These are phyloP conservation scores for Conticribra guillardii DNA, from an alignment of 108 stramenopile genomes.

Conservation along the genomic window DNA sequence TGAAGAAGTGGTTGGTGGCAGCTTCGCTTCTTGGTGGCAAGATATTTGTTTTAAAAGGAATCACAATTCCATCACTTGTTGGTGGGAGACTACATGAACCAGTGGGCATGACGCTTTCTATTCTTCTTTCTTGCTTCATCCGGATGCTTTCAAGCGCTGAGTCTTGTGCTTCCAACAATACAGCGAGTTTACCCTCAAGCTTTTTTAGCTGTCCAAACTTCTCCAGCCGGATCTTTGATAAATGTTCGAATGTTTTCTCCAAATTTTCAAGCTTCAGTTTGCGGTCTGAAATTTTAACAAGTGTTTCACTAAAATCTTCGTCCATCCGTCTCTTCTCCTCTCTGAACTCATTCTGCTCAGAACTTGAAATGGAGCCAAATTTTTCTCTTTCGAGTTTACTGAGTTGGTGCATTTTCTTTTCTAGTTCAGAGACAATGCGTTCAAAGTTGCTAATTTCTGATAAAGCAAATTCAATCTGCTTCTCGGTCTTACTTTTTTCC, in stretches of 20 bases:
- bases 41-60: too few relatives aligned
- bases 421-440: constrained; percentile 69
- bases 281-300: constrained; percentile 81
- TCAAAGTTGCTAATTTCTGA: constrained; percentile 83
- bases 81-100: neutral
- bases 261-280: constrained; percentile 70
- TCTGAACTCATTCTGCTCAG: constrained; percentile 57
- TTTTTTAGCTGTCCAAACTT: constrained; percentile 84
- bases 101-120: constrained; percentile 43
- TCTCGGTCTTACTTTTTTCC: constrained; percentile 82
- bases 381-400: constrained; percentile 76
- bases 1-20: constrained; percentile 16
- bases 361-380: constrained; percentile 59
- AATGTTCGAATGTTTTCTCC: constrained; percentile 64
- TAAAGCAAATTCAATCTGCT: constrained; percentile 73
- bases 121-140: constrained; percentile 68
- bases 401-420: constrained; percentile 85
- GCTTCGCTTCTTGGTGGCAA: too few relatives aligned
- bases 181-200: constrained; percentile 86
- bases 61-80: neutral
- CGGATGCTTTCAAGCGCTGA: constrained; percentile 76
- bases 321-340: constrained; percentile 87
- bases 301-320: constrained; percentile 84
- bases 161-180: constrained; percentile 91
- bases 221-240: constrained; percentile 67